A percentile compares a stretch with the other conserved stretches of the same genome.
phyloP scores from a whole-genome alignment of 176 grass and related monocot species.

The Stipa capillata region DNA sequence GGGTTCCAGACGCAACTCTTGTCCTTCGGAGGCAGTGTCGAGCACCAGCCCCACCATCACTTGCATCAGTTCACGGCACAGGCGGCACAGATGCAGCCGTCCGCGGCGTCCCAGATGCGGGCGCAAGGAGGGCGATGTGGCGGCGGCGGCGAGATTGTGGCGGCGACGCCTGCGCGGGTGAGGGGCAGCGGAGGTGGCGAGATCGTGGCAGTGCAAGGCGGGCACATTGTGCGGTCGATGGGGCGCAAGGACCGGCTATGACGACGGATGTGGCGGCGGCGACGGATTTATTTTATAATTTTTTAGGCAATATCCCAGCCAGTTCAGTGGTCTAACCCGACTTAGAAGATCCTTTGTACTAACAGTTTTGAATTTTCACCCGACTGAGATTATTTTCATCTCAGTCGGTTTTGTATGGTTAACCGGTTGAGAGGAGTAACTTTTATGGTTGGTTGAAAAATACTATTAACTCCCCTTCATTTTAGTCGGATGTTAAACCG shows the following conservation, averaged over 20 bases:
- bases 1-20: slow-evolving; percentile 46
- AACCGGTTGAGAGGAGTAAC: no score
- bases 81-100: background rate
- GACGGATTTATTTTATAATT: no score
- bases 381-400: no score
- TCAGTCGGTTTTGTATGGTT: no score
- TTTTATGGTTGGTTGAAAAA: no score
- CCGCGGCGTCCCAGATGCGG: slow-evolving; percentile 18
- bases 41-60: slow-evolving; percentile 17
- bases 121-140: slow-evolving; percentile 3
- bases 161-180: slow-evolving; percentile 14
- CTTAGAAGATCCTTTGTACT: no score
- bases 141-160: slow-evolving; percentile 33
- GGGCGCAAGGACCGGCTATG: slow-evolving; percentile 92
- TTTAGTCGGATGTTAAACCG: no score
- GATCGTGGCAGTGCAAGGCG: slow-evolving; percentile 88
- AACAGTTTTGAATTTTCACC: no score
- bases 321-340: no score
- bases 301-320: no score
- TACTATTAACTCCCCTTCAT: no score
- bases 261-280: no score
- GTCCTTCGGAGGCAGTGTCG: slow-evolving; percentile 26
- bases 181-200: slow-evolving; percentile 50
- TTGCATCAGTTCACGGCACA: slow-evolving; percentile 49
- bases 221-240: slow-evolving; percentile 90